Conservation (phyloP, 352 stramenopile species). For the Pythium apleroticum region DNA sequence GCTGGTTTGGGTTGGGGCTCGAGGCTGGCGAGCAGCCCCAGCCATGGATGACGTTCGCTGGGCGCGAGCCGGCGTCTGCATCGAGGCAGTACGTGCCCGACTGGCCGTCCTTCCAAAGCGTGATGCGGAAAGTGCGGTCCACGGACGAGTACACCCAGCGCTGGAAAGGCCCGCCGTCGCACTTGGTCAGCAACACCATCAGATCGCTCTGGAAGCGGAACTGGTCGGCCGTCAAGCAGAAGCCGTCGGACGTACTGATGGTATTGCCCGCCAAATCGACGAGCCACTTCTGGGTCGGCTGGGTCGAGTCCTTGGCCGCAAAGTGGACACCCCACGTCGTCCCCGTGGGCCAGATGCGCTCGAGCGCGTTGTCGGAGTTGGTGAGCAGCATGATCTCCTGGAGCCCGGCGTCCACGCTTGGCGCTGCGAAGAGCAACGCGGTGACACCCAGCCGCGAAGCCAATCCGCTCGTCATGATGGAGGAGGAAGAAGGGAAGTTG, state of each 20-base stretch:
- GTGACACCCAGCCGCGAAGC: not conserved
- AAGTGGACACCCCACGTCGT: not conserved
- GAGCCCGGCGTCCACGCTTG: not conserved
- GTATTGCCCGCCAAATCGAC: not conserved
- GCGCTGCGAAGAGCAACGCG: not conserved
- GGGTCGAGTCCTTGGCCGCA: not conserved
- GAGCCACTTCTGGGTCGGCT: not conserved
- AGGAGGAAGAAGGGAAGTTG: no score
- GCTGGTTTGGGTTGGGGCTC: conserved; percentile 5
- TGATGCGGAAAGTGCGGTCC: not conserved
- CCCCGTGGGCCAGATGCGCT: not conserved
- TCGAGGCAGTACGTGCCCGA: conserved; percentile 1
- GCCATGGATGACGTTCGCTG: conserved; percentile 2
- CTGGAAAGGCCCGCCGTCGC: not conserved
- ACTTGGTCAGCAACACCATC: not conserved
- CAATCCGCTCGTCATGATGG: no score
- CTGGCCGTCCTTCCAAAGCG: not conserved
- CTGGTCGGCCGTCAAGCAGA: not conserved
- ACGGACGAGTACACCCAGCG: not conserved
- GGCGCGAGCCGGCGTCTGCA: not conserved
- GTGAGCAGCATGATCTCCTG: conserved; percentile 8
- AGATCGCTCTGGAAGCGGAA: not conserved
- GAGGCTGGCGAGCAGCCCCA: not conserved
- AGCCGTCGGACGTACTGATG: not conserved
- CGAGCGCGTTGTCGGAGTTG: not conserved